These are phyloP conservation scores for Maudiozyma saulgeensis DNA, from an alignment of 805 yeast genomes.

Conservation along the genomic window DNA sequence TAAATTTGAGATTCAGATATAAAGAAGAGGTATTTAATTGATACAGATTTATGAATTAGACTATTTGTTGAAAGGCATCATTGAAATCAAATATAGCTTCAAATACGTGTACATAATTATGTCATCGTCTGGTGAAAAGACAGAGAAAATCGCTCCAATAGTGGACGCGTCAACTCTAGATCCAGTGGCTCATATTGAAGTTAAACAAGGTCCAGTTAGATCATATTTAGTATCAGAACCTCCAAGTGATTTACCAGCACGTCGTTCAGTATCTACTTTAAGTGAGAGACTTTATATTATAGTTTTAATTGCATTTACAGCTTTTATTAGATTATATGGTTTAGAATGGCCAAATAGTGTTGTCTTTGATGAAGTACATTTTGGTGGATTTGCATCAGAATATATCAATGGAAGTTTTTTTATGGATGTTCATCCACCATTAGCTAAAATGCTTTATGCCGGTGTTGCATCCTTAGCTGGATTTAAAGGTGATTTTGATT, in stretches of 20 bases:
- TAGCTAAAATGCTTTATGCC: conserved; percentile 68
- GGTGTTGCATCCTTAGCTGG: conserved; percentile 61
- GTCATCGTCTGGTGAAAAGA: too few relatives aligned
- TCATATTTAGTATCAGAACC: conserved; percentile 47
- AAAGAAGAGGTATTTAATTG: too few relatives aligned
- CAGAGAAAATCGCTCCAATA: not conserved
- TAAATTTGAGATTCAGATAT: too few relatives aligned
- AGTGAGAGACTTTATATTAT: conserved; percentile 36
- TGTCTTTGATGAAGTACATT: conserved; percentile 89
- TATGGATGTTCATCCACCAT: conserved; percentile 74
- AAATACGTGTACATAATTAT: too few relatives aligned
- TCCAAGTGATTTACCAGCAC: conserved; percentile 30
- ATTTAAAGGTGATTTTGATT: conserved; percentile 60
- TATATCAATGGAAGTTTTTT: conserved; percentile 58
- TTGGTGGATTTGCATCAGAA: conserved; percentile 91
- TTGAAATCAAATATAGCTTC: too few relatives aligned
- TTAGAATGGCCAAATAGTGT: conserved; percentile 68
- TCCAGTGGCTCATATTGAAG: conserved; percentile 38
- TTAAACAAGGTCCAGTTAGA: conserved; percentile 44
- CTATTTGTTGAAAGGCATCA: too few relatives aligned
- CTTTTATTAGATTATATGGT: conserved; percentile 49
- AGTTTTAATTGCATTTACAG: conserved; percentile 42
- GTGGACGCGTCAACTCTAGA: conserved; percentile 12
- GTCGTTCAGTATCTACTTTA: conserved; percentile 33
- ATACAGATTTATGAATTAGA: too few relatives aligned